Conservation (phyloP, 345 rosid genomes). For the Pelargonium nanum region DNA sequence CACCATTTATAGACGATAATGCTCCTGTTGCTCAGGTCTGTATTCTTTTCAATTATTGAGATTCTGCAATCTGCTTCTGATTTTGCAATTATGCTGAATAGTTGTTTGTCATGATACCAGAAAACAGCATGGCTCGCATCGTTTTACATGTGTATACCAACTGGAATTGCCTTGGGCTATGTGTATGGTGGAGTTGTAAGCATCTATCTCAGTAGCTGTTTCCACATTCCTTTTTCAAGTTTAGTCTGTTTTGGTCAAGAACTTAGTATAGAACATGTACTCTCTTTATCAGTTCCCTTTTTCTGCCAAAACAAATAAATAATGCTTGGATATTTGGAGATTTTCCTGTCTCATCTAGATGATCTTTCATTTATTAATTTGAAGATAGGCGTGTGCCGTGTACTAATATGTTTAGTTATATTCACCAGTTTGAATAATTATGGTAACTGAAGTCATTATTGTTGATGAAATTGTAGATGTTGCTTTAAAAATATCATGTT, state of each 20-base stretch:
- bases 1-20: constrained; percentile 92
- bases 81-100: neutral
- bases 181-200: constrained; percentile 91
- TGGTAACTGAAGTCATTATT: neutral
- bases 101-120: constrained; percentile 34
- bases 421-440: neutral
- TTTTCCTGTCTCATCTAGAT: neutral
- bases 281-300: neutral
- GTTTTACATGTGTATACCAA: constrained; percentile 96
- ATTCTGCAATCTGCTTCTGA: neutral
- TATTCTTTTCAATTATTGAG: neutral
- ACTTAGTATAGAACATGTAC: neutral
- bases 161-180: constrained; percentile 84
- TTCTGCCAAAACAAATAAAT: no score
- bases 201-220: neutral
- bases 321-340: neutral
- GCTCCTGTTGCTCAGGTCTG: constrained; percentile 70
- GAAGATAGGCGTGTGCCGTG: neutral
- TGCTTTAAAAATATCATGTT: no score
- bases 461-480: no score
- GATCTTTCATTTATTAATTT: neutral
- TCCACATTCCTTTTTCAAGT: neutral
- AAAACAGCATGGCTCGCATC: constrained; percentile 85
- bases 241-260: neutral
- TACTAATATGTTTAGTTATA: neutral